Evolutionary conservation across 1,139 yeast species (phyloP), one percentile per base, ranked within the genome.

Genomic region (Wickerhamiella pararugosa): DNA sequence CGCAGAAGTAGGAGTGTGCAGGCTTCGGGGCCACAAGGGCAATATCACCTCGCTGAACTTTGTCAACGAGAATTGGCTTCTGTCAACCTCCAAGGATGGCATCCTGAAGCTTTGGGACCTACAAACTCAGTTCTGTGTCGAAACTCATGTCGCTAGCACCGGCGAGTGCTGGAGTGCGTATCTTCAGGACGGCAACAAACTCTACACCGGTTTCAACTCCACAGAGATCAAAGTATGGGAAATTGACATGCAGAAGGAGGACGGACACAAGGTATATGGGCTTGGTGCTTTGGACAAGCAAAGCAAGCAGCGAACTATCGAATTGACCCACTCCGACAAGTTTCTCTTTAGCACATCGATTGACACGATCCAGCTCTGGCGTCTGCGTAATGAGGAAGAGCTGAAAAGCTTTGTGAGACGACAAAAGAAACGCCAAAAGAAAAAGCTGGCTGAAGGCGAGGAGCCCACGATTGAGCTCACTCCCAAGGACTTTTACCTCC

Each of bases 101-200:
- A 66, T 86, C 43, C 69, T 90, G 51, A 90, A 90, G 58, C 62
- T 90, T 36, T 90, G 99, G 99, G 97, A 90, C 57, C 64, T 90
- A 50, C 79, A 76, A 54, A 67, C 92, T 8, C 87, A 82, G 57
- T 94, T 84, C 58, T 84, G 96, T 62, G 67, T 86, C 10, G 99
- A 90, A 59, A 86, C 97, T 0, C 97, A 86, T 59, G 75, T 87
- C 48, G 95, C 97, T 1, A 95, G 86, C 57, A 71, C 83, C 10
- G 86, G 86, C 49, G 97, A 90, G 60, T 83, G 95, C 63, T 87
- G 97, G 97, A 69, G 52, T 46, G 41, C 43, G 5, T 38, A 25
- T 10, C 25, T 7, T 15, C 46, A 35, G 5, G 30, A 11, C 4
- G 34, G 28, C 10, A 25, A 9, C 2, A 32, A 76, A 48, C 58